phyloP scores from a whole-genome alignment of 495 filamentous ascomycete species.

The Lasiosphaeriaceae sp. region DNA sequence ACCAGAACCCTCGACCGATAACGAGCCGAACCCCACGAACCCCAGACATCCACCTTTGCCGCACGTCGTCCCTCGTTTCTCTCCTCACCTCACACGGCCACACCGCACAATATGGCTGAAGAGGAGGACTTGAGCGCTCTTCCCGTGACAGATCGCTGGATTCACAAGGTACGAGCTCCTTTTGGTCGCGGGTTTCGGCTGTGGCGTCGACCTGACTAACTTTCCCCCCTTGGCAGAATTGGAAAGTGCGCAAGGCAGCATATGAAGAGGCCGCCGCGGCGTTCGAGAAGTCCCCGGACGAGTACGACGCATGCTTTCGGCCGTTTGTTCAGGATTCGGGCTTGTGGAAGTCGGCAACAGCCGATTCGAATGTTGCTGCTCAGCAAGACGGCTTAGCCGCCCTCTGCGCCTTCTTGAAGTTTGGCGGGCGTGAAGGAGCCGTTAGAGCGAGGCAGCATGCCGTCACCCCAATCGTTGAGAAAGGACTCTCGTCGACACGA shows the following conservation, averaged over 20 bases:
- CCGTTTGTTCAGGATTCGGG: slow-evolving; percentile 81
- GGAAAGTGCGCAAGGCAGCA: slow-evolving; percentile 94
- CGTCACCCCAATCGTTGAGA: slow-evolving; percentile 78
- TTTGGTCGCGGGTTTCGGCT: neutral
- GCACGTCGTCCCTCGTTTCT: neutral
- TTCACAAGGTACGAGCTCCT: slow-evolving; percentile 71
- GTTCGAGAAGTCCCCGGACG: slow-evolving; percentile 82
- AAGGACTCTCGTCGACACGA: slow-evolving; percentile 81
- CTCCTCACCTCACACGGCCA: neutral
- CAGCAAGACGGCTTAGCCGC: slow-evolving; percentile 88
- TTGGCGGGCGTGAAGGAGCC: slow-evolving; percentile 73
- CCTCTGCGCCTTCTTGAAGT: slow-evolving; percentile 86
- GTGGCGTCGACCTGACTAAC: neutral
- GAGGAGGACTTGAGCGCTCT: slow-evolving; percentile 84
- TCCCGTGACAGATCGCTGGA: slow-evolving; percentile 75
- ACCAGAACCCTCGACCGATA: no score
- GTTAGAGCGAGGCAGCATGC: slow-evolving; percentile 74
- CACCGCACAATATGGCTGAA: slow-evolving; percentile 54
- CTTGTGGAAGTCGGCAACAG: slow-evolving; percentile 87
- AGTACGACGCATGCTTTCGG: slow-evolving; percentile 78
- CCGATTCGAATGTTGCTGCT: slow-evolving; percentile 95
- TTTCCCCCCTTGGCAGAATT: slow-evolving; percentile 52
- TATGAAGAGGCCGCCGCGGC: slow-evolving; percentile 89
- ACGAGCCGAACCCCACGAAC: no score
- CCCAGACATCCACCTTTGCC: no score